Base-by-base conservation (phyloP, 177 flowering plant species). In the Vitis hybrid region DNA sequence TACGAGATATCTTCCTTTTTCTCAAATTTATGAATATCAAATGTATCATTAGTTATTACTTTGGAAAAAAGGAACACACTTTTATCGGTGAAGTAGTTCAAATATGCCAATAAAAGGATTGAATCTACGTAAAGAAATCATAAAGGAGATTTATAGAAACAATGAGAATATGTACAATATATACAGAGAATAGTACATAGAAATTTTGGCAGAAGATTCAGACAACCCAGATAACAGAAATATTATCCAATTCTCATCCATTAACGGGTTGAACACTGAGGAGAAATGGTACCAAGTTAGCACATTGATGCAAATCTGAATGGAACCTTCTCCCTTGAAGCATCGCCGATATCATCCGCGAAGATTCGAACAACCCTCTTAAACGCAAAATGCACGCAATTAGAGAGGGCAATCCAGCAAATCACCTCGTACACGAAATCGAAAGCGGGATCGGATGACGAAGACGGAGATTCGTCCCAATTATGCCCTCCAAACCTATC, bases 351-450 rank as follows among this genome's bases (percentile, higher is more conserved):
- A 6, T 71, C 82, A 52, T 52, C 79, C 2, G 74, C 74, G 17
- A 75, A 35, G 59, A 69, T 71, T 13, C 82, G 80, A 56, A 80
- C 70, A 56, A 90, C 72, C 76, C 79, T 90, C 89, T 91, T 91
- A 75, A 83, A 85, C 12, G 97, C 91, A 64, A 91, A 94, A 56
- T 87, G 93, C 83, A 90, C 71, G 75, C 98, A 91, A 82, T 87
- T 90, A 46, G 92, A 94, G n/a, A 94, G 77, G 11, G 81, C 94
- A 52, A 92, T 87, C 97, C 95, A 92, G 50, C 77, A 75, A 11
- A 94, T 59, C 70, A 94, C 97, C 86, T 88, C 91, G 66, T 92
- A 89, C 3, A 94, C 82, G 67, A 91, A 90, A 77, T 84, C 87
- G 19, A 83, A 84, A 7, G 98, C 96, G 46, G 87, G 87, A 71